Evolutionary conservation across 2,329 filamentous ascomycete species (phyloP).

Genomic region (Knoxdaviesia proteae): DNA sequence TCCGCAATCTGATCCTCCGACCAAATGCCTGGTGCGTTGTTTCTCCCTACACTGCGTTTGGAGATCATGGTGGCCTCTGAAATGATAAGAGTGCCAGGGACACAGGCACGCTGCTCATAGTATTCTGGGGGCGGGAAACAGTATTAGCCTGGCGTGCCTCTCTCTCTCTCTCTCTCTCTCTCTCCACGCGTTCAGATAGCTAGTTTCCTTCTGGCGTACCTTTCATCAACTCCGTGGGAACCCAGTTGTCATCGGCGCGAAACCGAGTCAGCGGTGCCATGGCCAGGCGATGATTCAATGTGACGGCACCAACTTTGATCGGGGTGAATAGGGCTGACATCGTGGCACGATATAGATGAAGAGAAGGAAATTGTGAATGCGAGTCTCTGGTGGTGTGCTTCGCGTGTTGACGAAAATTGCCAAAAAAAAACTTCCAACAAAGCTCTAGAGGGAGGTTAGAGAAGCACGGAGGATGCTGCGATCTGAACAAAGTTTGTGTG

Average conservation of each 20-base stretch:
- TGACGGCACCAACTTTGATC: slow-evolving; percentile 17
- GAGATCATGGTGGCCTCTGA: slow-evolving; percentile 23
- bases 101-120: slow-evolving; percentile 21
- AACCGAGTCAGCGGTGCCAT: slow-evolving; percentile 38
- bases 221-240: slow-evolving; percentile 15
- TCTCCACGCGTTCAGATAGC: background rate
- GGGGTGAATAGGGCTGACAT: slow-evolving; percentile 19
- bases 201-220: background rate
- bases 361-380: too few relatives aligned
- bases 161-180: background rate
- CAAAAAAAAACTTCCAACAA: too few relatives aligned
- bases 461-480: too few relatives aligned
- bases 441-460: too few relatives aligned
- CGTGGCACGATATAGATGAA: slow-evolving; percentile 6
- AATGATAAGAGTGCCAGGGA: slow-evolving; percentile 21
- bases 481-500: too few relatives aligned
- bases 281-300: slow-evolving; percentile 22
- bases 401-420: too few relatives aligned
- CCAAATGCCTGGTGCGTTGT: slow-evolving; percentile 35
- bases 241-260: slow-evolving; percentile 20
- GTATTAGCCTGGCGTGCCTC: slow-evolving; percentile 6
- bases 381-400: too few relatives aligned
- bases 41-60: slow-evolving; percentile 12
- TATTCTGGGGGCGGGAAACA: slow-evolving; percentile 12
- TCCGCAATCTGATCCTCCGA: slow-evolving; percentile 31